Conservation (phyloP, 306 rosid species). For the Malus orientalis region DNA sequence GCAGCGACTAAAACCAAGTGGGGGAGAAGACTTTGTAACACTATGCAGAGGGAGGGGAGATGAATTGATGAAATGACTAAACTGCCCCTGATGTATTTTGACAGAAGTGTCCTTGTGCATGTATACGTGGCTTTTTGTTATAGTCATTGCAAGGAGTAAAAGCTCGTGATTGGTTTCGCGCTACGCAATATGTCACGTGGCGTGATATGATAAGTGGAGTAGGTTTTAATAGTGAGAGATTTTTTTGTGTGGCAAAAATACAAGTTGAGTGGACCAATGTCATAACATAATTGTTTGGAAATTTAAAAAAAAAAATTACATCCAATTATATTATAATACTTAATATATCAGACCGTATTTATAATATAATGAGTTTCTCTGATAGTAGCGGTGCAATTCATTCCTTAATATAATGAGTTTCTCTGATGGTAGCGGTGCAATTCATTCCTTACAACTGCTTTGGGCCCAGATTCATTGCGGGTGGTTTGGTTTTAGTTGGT, state of each 20-base stretch:
- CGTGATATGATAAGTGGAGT: neutral
- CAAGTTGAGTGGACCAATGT: accelerated
- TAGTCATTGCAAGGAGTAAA: neutral
- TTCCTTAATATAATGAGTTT: no score
- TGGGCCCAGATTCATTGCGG: no score
- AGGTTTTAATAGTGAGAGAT: neutral
- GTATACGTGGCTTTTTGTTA: neutral
- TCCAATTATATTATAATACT: no score
- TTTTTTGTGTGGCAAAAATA: no score
- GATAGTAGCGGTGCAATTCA: no score
- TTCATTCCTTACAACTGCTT: no score
- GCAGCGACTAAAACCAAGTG: constrained; percentile 4
- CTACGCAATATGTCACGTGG: constrained; percentile 13
- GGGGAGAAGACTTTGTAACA: constrained; percentile 12
- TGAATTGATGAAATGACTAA: neutral
- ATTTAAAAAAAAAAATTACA: no score
- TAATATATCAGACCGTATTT: accelerated
- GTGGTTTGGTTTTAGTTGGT: no score
- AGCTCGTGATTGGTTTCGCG: constrained; percentile 1
- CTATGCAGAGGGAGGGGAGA: neutral
- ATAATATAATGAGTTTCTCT: no score
- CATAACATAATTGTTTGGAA: no score
- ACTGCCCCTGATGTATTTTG: no score
- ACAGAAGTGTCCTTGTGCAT: neutral
- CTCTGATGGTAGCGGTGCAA: no score